These are phyloP conservation scores for Neocucurbitaria cava DNA, from an alignment of 2,329 filamentous ascomycete species.

Conservation along the genomic window DNA sequence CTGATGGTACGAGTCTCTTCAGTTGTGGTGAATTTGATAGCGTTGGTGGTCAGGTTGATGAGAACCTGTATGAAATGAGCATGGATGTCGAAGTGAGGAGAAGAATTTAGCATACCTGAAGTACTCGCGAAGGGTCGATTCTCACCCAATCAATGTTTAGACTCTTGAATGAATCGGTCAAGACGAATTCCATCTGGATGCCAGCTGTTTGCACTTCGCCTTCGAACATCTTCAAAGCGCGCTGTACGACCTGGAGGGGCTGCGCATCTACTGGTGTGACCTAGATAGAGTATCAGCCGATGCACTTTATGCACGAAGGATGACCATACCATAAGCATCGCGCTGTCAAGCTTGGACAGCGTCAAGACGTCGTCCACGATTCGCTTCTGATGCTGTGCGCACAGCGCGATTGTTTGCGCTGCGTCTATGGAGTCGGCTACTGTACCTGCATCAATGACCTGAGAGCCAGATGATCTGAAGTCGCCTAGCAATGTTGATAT, in stretches of 20 bases:
- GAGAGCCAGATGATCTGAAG: constrained; percentile 54
- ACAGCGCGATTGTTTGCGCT: constrained; percentile 78
- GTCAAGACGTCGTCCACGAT: constrained; percentile 59
- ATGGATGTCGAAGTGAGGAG: not conserved
- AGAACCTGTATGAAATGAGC: constrained; percentile 57
- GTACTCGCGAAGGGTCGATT: constrained; percentile 75
- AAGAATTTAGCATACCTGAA: constrained; percentile 57
- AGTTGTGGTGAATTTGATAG: constrained; percentile 79
- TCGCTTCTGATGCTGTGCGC: constrained; percentile 78
- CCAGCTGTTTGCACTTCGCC: constrained; percentile 73
- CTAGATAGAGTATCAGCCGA: constrained; percentile 14
- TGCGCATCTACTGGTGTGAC: constrained; percentile 73
- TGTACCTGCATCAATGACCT: constrained; percentile 56
- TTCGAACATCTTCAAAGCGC: constrained; percentile 79
- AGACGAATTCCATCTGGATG: constrained; percentile 69
- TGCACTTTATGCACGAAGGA: not conserved
- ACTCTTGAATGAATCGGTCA: constrained; percentile 67
- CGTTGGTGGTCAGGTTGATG: constrained; percentile 82
- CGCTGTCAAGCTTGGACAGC: constrained; percentile 71
- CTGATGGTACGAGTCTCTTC: constrained; percentile 68
- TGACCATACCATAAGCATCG: constrained; percentile 64
- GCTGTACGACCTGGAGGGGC: constrained; percentile 70
- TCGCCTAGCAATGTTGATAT: constrained; percentile 62
- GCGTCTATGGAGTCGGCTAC: constrained; percentile 72
- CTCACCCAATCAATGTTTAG: constrained; percentile 71